Percentiles rank a stretch among this genome's conserved stretches.
These are phyloP conservation scores for Calonectria fujianensis DNA, from an alignment of 2,329 filamentous ascomycete genomes.

Conservation along the genomic window DNA sequence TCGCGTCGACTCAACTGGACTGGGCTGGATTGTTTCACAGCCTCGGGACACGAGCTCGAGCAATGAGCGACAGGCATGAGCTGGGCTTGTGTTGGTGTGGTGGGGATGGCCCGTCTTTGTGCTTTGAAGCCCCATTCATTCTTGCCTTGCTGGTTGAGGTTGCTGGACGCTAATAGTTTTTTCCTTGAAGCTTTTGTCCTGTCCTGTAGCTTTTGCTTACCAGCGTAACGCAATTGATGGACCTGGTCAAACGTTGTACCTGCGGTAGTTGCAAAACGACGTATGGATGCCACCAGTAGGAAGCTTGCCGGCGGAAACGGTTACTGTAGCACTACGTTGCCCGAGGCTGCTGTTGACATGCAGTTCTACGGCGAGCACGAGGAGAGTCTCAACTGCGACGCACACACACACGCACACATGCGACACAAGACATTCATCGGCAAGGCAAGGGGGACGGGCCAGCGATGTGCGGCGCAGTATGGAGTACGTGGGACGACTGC, in stretches of 20 bases:
- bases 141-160: constrained; percentile 22
- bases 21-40: constrained; percentile 34
- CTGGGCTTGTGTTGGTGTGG: constrained; percentile 28
- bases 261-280: constrained; percentile 27
- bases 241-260: constrained; percentile 22
- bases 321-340: constrained; percentile 23
- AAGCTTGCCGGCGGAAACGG: constrained; percentile 9
- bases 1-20: constrained; percentile 27
- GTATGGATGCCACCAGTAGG: constrained; percentile 6
- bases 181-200: not conserved
- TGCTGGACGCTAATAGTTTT: constrained; percentile 26
- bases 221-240: constrained; percentile 13
- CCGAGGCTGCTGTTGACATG: constrained; percentile 24
- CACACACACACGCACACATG: constrained; percentile 13
- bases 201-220: constrained; percentile 13
- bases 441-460: constrained; percentile 26
- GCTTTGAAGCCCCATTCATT: constrained; percentile 25
- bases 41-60: constrained; percentile 28
- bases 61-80: constrained; percentile 24
- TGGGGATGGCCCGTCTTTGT: constrained; percentile 32
- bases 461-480: constrained; percentile 25
- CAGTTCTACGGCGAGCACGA: constrained; percentile 15
- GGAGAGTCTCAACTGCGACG: constrained; percentile 15
- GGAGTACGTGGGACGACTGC: constrained; percentile 31
- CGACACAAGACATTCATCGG: constrained; percentile 22